phyloP scores from a whole-genome alignment of 768 basidiomycete species.

The Suillus weaverae region DNA sequence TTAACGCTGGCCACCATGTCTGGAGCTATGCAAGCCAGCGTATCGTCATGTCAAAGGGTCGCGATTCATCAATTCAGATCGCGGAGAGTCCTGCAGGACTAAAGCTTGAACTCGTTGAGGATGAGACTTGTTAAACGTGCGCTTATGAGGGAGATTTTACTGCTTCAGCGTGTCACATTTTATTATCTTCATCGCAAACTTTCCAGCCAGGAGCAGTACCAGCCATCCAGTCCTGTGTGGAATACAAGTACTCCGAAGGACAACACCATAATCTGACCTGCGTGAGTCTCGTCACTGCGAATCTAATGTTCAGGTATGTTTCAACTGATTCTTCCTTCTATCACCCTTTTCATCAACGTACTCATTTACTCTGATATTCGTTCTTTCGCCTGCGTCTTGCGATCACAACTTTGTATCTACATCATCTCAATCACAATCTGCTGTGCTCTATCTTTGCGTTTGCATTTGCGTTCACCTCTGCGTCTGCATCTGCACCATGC shows the following conservation, averaged over 20 bases:
- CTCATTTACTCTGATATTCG: no score
- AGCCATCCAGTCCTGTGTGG: background rate
- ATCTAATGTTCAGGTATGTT: no score
- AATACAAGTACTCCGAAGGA: background rate
- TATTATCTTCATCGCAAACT: background rate
- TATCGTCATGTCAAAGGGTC: background rate
- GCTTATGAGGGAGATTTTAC: background rate
- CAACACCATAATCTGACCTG: background rate
- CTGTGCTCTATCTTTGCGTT: no score
- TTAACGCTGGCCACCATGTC: background rate
- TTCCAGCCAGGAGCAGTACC: background rate
- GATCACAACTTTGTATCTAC: no score
- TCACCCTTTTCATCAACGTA: no score
- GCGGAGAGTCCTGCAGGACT: background rate
- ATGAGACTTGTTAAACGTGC: background rate
- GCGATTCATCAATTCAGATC: background rate
- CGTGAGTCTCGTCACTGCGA: no score
- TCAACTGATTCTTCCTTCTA: no score
- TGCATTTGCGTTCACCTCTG: no score
- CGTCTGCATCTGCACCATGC: no score
- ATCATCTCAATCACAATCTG: no score
- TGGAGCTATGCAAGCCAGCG: background rate
- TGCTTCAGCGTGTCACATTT: background rate
- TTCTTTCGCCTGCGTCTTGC: no score
- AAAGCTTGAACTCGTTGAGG: background rate